A percentile compares a stretch with the other conserved stretches of the same genome.
Conservation (phyloP, 345 rosid species). For the Eucalyptus leucophloia region DNA sequence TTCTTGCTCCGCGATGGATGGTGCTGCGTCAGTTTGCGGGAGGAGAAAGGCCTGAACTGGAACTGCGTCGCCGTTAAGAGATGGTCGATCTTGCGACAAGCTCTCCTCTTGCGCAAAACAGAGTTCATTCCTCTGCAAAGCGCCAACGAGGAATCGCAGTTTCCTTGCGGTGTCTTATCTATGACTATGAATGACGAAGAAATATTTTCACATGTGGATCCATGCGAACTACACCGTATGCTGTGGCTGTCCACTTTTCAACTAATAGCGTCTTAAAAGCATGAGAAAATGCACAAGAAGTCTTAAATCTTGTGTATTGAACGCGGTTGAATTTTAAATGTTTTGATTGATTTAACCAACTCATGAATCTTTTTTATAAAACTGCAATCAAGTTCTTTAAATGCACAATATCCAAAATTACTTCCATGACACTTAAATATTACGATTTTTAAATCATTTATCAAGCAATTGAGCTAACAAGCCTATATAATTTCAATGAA, state of each 20-base stretch:
- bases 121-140: neutral
- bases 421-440: neutral
- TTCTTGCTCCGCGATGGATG: conserved; percentile 2
- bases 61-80: neutral
- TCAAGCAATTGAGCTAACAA: neutral
- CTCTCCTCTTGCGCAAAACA: neutral
- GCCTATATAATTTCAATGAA: neutral
- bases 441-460: neutral
- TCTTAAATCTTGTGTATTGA: neutral
- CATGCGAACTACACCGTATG: neutral
- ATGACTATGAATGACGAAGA: neutral
- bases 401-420: neutral
- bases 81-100: neutral
- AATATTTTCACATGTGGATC: neutral
- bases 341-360: neutral
- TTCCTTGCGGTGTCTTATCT: neutral
- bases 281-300: neutral
- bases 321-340: neutral
- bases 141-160: neutral
- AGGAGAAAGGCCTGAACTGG: conserved; percentile 10
- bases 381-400: neutral
- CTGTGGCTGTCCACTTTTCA: neutral
- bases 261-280: neutral
- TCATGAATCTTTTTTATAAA: neutral
- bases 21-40: neutral